A percentile compares a stretch with the other conserved stretches of the same genome.
Evolutionary conservation across 2,329 filamentous ascomycete species (phyloP).

Genomic region (Cercospora zeae-maydis): DNA sequence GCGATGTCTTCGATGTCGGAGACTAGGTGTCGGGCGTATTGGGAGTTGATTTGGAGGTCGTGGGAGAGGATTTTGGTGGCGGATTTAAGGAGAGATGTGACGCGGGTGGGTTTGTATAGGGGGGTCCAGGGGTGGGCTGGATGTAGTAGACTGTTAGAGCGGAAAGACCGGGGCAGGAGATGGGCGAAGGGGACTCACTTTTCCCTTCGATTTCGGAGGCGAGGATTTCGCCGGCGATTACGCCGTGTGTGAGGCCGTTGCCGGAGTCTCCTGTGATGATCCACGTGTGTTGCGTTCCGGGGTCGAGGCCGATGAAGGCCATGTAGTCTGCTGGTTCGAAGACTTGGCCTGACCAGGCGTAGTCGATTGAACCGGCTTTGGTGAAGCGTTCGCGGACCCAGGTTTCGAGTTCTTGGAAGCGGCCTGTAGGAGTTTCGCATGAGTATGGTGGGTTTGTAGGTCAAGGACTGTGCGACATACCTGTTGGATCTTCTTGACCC

Average conservation of each 20-base stretch:
- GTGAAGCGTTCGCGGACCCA: conserved; percentile 56
- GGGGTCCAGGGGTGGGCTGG: conserved; percentile 48
- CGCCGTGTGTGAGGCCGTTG: conserved; percentile 56
- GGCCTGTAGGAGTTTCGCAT: conserved; percentile 17
- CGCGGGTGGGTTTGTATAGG: conserved; percentile 51
- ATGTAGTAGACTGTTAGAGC: not conserved
- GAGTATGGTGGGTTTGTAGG: not conserved
- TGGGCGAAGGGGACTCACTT: not conserved
- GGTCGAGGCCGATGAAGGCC: conserved; percentile 56
- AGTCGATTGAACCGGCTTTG: conserved; percentile 49
- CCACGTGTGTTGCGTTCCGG: conserved; percentile 51
- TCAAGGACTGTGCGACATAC: not conserved
- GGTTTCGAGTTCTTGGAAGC: conserved; percentile 51
- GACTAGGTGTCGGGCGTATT: conserved; percentile 55
- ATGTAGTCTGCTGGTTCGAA: conserved; percentile 55
- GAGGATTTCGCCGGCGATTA: conserved; percentile 52
- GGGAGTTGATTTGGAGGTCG: conserved; percentile 54
- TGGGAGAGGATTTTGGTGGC: conserved; percentile 48
- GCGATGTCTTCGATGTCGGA: conserved; percentile 57
- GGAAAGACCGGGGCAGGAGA: too few relatives aligned
- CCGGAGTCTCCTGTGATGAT: conserved; percentile 57
- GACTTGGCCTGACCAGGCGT: conserved; percentile 57
- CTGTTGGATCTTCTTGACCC: conserved; percentile 45
- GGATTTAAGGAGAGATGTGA: conserved; percentile 46
- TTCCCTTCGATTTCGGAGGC: conserved; percentile 53